Evolutionary conservation across 306 rosid species (phyloP).

Genomic region (Quercus dentata): DNA sequence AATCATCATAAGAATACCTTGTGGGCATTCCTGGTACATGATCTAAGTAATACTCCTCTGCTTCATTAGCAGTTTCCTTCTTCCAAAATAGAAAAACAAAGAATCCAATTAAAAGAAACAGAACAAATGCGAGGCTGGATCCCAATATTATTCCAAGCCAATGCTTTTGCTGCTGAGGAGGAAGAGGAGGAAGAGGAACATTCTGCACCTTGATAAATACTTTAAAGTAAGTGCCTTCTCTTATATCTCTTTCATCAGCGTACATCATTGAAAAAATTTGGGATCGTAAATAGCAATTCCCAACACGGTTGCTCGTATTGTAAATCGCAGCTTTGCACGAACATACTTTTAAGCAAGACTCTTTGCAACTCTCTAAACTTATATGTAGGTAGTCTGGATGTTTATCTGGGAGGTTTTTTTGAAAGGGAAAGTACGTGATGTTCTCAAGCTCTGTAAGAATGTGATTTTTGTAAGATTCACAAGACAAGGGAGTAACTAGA

Average conservation of each 20-base stretch:
- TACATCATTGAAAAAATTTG: not conserved
- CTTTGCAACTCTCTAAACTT: not conserved
- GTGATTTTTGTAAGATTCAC: not conserved
- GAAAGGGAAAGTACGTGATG: too few relatives aligned
- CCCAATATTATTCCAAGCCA: not conserved
- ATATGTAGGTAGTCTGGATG: too few relatives aligned
- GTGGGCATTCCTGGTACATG: too few relatives aligned
- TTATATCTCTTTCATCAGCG: too few relatives aligned
- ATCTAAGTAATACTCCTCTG: too few relatives aligned
- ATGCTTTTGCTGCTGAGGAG: not conserved
- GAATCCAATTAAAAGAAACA: not conserved
- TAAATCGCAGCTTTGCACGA: conserved; percentile 1
- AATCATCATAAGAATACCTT: too few relatives aligned
- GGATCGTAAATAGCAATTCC: conserved; percentile 6
- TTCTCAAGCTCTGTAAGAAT: not conserved
- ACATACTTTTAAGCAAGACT: conserved; percentile 3
- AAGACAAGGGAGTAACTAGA: conserved; percentile 4
- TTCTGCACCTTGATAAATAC: not conserved
- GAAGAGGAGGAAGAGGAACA: too few relatives aligned
- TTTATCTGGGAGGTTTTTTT: fast-evolving
- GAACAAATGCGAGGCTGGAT: not conserved
- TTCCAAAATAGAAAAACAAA: too few relatives aligned
- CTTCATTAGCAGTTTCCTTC: too few relatives aligned
- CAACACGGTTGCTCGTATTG: not conserved
- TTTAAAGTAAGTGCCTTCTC: too few relatives aligned